Conservation (phyloP, 1,139 yeast genomes). For the Cylindricascospora bacillispora region DNA sequence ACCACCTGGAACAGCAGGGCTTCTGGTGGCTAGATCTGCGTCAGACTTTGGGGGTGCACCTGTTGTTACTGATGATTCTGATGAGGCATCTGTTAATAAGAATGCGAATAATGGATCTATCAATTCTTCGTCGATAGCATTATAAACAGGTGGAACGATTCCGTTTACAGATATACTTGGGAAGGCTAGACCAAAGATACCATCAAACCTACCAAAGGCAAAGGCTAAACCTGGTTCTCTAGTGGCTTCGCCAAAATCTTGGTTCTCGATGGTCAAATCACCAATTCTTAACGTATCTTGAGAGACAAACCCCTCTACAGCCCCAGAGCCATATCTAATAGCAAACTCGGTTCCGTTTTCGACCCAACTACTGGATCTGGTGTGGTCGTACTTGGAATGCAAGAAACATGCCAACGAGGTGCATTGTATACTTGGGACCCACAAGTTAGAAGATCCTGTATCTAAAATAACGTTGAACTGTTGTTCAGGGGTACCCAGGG, state of each 20-base stretch:
- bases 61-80: conserved; percentile 27
- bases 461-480: conserved; percentile 80
- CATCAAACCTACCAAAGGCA: conserved; percentile 97
- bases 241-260: conserved; percentile 94
- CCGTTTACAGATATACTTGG: conserved; percentile 79
- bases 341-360: conserved; percentile 76
- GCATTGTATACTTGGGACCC: conserved; percentile 91
- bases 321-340: conserved; percentile 86
- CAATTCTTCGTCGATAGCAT: conserved; percentile 69
- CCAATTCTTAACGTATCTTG: conserved; percentile 73
- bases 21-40: too few species aligned
- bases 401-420: conserved; percentile 88
- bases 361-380: conserved; percentile 64
- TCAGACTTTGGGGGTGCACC: conserved; percentile 7
- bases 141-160: conserved; percentile 87
- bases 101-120: conserved; percentile 81
- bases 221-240: conserved; percentile 95
- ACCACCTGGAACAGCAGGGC: conserved; percentile 36
- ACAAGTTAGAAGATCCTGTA: conserved; percentile 91
- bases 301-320: conserved; percentile 82
- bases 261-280: conserved; percentile 70
- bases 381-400: conserved; percentile 82
- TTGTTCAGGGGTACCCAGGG: conserved; percentile 88
- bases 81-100: conserved; percentile 69
- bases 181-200: conserved; percentile 89